Evolutionary conservation across 805 yeast genomes (phyloP).

Genomic region (Candida saitoana): DNA sequence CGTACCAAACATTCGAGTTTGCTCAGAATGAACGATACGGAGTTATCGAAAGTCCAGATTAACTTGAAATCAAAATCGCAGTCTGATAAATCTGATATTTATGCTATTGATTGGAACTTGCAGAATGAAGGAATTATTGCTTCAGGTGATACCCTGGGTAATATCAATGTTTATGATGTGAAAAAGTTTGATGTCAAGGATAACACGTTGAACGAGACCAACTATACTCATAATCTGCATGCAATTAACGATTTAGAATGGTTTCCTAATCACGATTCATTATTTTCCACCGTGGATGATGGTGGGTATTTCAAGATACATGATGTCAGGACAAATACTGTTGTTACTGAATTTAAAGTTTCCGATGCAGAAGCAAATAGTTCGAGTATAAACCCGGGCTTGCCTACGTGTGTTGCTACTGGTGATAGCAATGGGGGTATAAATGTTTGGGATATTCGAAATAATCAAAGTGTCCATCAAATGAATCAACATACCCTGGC

Average conservation of each 20-base stretch:
- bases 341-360: conserved; percentile 2
- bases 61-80: conserved; percentile 35
- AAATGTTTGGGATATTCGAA: conserved; percentile 64
- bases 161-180: conserved; percentile 66
- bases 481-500: conserved; percentile 47
- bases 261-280: conserved; percentile 56
- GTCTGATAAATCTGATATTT: conserved; percentile 45
- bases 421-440: conserved; percentile 61
- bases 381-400: conserved; percentile 55
- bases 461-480: conserved; percentile 8
- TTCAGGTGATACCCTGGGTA: conserved; percentile 62
- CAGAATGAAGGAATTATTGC: conserved; percentile 56
- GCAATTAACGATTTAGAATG: conserved; percentile 75
- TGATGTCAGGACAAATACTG: conserved; percentile 44
- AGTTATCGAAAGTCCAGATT: conserved; percentile 48
- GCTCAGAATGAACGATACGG: conserved; percentile 21
- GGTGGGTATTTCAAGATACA: conserved; percentile 45
- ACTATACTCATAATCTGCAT: conserved; percentile 19
- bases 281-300: conserved; percentile 69
- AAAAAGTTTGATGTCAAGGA: conserved; percentile 25
- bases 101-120: conserved; percentile 73
- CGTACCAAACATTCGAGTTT: conserved; percentile 68
- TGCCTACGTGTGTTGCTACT: conserved; percentile 56
- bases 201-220: conserved; percentile 10
- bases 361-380: conserved; percentile 46